A percentile compares a stretch with the other conserved stretches of the same genome.
These are phyloP conservation scores for Vachellia collinsii DNA, from an alignment of 306 rosid genomes.

Conservation along the genomic window DNA sequence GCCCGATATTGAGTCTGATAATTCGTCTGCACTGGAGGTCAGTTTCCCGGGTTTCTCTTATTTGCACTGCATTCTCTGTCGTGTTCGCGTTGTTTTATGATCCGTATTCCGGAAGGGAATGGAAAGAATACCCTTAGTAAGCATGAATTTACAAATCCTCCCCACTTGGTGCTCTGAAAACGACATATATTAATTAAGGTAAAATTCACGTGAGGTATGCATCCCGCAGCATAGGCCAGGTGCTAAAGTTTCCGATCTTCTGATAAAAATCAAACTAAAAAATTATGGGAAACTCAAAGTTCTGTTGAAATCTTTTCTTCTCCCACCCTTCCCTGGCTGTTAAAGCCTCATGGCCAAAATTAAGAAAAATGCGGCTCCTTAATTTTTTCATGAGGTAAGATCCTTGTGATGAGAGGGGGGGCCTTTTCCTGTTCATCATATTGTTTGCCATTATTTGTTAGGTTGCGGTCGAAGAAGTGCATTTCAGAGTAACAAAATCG, in stretches of 20 bases:
- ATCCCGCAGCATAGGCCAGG: constrained; percentile 5
- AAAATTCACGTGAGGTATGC: background rate
- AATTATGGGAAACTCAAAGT: background rate
- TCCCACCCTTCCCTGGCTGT: background rate
- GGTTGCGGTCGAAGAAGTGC: background rate
- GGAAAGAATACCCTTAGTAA: background rate
- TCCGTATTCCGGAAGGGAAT: constrained; percentile 14
- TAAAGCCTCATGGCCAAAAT: background rate
- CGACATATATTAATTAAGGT: background rate
- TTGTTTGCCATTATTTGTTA: background rate
- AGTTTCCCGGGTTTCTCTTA: background rate
- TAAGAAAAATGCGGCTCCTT: background rate
- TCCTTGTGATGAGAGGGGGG: background rate
- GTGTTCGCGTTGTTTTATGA: background rate
- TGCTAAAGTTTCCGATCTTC: background rate
- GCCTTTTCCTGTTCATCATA: background rate
- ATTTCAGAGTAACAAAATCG: background rate
- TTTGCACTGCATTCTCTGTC: background rate
- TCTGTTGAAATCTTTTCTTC: background rate
- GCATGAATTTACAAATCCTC: background rate
- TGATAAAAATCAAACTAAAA: background rate
- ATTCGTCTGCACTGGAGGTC: constrained; percentile 82
- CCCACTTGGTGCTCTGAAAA: background rate
- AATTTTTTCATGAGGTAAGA: constrained; percentile 6
- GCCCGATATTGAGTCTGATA: constrained; percentile 63